These are phyloP conservation scores for Colletotrichum sp. DNA, from an alignment of 2,329 filamentous ascomycete species.

Conservation along the genomic window DNA sequence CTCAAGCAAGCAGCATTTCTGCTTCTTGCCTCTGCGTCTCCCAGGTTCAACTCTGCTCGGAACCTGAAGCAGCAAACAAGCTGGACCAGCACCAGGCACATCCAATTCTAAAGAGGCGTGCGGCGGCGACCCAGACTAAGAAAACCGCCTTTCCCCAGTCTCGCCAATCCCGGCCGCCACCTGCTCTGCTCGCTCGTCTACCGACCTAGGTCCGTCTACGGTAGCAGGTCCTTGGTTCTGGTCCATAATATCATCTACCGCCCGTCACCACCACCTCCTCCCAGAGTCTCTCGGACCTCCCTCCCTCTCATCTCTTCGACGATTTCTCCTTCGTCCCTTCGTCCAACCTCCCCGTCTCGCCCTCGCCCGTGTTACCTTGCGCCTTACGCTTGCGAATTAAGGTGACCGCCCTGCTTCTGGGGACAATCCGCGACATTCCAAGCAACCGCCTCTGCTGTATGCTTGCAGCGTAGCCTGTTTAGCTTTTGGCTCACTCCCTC, in stretches of 20 bases:
- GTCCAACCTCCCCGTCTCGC: constrained; percentile 11
- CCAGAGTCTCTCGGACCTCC: constrained; percentile 11
- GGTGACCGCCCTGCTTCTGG: background rate
- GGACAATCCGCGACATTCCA: constrained; percentile 14
- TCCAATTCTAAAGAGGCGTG: background rate
- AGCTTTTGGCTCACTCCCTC: constrained; percentile 2
- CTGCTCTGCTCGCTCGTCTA: background rate
- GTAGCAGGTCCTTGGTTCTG: background rate
- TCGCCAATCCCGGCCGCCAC: background rate
- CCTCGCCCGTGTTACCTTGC: background rate
- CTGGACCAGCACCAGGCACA: background rate
- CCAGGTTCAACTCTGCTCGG: background rate
- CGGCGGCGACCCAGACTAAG: background rate
- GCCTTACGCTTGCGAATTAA: background rate
- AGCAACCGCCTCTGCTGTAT: background rate
- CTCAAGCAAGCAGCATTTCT: background rate
- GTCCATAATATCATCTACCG: constrained; percentile 7
- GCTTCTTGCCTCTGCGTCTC: background rate
- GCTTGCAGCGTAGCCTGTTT: background rate
- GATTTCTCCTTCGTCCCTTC: constrained; percentile 8
- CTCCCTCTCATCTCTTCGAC: constrained; percentile 4
- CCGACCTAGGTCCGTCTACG: background rate
- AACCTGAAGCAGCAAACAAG: background rate
- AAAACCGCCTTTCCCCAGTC: background rate
- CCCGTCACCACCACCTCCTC: background rate